Evolutionary conservation across 495 filamentous ascomycete genomes (phyloP).

Genomic region (Hyaloscypha variabilis): DNA sequence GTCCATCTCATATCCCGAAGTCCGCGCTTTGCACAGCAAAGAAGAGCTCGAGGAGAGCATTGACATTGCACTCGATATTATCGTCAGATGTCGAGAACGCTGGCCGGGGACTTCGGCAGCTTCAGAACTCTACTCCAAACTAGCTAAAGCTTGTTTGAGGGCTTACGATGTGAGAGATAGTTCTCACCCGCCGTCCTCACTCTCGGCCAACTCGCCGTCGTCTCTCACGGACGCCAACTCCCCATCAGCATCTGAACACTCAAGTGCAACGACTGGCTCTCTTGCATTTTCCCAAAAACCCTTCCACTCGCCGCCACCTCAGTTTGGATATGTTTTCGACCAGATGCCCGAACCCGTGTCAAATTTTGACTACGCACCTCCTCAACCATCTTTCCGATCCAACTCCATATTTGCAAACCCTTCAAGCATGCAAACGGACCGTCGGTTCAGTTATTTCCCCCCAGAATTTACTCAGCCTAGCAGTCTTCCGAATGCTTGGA

Average conservation of each 20-base stretch:
- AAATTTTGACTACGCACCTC: constrained; percentile 35
- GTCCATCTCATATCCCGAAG: constrained; percentile 81
- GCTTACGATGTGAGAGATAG: constrained; percentile 66
- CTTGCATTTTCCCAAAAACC: constrained; percentile 34
- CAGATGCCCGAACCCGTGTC: constrained; percentile 40
- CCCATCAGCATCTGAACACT: constrained; percentile 36
- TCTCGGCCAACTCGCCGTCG: constrained; percentile 66
- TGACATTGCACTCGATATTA: constrained; percentile 70
- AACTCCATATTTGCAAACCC: constrained; percentile 58
- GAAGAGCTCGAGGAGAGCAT: constrained; percentile 74
- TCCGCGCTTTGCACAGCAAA: constrained; percentile 67
- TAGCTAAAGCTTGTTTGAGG: constrained; percentile 81
- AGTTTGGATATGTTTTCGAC: constrained; percentile 56
- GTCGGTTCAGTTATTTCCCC: constrained; percentile 56
- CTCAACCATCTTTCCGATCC: constrained; percentile 50
- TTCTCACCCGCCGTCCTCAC: constrained; percentile 50
- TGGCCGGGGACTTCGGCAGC: constrained; percentile 92
- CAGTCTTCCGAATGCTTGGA: constrained; percentile 28
- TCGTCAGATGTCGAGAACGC: constrained; percentile 72
- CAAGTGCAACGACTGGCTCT: constrained; percentile 27
- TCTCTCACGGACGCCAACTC: constrained; percentile 48
- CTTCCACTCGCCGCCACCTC: constrained; percentile 47
- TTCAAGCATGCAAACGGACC: constrained; percentile 41
- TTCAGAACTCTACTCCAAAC: constrained; percentile 72
- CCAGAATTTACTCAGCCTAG: constrained; percentile 39